Conservation (phyloP, 495 filamentous ascomycete species). For the Talaromyces trachyspermus region DNA sequence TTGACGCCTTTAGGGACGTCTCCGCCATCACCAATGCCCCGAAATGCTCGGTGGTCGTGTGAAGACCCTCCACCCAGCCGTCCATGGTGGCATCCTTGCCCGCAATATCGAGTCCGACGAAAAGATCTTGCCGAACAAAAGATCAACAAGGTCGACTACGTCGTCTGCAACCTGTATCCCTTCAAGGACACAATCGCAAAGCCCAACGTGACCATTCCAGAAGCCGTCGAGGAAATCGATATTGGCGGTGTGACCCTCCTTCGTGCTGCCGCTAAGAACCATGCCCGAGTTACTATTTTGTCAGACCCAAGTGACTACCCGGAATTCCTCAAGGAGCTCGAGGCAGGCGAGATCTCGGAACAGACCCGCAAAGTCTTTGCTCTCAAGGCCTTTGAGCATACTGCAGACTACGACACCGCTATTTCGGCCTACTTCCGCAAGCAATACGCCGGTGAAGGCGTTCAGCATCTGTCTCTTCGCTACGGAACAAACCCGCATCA, state of each 20-base stretch:
- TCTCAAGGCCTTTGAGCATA: constrained; percentile 96
- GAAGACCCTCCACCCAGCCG: constrained; percentile 93
- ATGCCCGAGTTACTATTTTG: constrained; percentile 86
- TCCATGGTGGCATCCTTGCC: constrained; percentile 90
- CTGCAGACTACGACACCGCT: constrained; percentile 91
- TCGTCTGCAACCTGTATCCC: constrained; percentile 96
- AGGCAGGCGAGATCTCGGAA: constrained; percentile 77
- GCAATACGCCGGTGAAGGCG: constrained; percentile 80
- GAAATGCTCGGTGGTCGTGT: constrained; percentile 96
- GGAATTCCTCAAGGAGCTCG: constrained; percentile 84
- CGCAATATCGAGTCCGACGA: constrained; percentile 87
- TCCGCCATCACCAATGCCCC: constrained; percentile 94
- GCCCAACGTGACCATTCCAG: constrained; percentile 89
- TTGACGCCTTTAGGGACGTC: constrained; percentile 58
- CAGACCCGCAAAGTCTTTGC: constrained; percentile 78
- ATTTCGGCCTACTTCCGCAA: constrained; percentile 97
- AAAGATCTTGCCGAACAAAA: constrained; percentile 95
- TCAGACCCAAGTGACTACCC: constrained; percentile 90
- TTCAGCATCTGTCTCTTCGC: constrained; percentile 76
- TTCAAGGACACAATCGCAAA: constrained; percentile 97
- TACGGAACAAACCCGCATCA: constrained; percentile 98
- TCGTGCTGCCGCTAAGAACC: constrained; percentile 95
- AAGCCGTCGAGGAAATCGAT: constrained; percentile 98
- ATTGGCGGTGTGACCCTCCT: constrained; percentile 96
- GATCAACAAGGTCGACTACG: constrained; percentile 95